Evolutionary conservation across 306 rosid species (phyloP).

Genomic region (Fragaria iinumae): DNA sequence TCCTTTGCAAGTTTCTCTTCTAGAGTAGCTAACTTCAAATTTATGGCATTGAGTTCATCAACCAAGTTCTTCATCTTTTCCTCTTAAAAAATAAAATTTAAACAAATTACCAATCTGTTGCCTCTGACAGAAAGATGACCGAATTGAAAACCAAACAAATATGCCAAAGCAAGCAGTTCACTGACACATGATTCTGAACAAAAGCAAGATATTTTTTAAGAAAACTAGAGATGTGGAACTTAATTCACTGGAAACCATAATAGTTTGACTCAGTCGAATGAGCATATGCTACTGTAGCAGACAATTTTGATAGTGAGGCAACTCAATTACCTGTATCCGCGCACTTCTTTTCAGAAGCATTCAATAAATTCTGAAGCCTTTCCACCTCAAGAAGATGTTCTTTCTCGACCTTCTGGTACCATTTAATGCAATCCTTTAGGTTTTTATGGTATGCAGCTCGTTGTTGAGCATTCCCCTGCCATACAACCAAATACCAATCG

Average conservation of each 20-base stretch:
- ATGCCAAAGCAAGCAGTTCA: neutral
- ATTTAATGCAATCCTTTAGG: conserved; percentile 67
- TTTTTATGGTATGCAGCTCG: conserved; percentile 53
- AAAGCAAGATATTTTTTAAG: neutral
- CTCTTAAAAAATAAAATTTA: conserved; percentile 50
- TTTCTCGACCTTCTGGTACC: conserved; percentile 63
- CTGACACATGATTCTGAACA: neutral
- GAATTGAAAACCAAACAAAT: conserved; percentile 6
- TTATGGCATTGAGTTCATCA: conserved; percentile 44
- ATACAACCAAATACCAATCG: conserved; percentile 5
- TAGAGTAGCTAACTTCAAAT: conserved; percentile 41
- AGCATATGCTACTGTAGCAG: neutral
- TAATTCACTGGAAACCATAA: neutral
- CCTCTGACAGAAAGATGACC: neutral
- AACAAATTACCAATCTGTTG: conserved; percentile 17
- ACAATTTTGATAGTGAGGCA: neutral
- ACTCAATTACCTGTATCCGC: conserved; percentile 52
- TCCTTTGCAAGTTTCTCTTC: conserved; percentile 61
- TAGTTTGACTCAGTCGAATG: neutral
- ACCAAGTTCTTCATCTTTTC: conserved; percentile 53
- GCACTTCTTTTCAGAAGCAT: conserved; percentile 64
- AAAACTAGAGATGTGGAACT: neutral
- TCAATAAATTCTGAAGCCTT: conserved; percentile 55
- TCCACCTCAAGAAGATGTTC: conserved; percentile 55
- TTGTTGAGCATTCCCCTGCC: conserved; percentile 63